Evolutionary conservation across 2,329 filamentous ascomycete genomes (phyloP).

Genomic region (Fusarium proliferatum): DNA sequence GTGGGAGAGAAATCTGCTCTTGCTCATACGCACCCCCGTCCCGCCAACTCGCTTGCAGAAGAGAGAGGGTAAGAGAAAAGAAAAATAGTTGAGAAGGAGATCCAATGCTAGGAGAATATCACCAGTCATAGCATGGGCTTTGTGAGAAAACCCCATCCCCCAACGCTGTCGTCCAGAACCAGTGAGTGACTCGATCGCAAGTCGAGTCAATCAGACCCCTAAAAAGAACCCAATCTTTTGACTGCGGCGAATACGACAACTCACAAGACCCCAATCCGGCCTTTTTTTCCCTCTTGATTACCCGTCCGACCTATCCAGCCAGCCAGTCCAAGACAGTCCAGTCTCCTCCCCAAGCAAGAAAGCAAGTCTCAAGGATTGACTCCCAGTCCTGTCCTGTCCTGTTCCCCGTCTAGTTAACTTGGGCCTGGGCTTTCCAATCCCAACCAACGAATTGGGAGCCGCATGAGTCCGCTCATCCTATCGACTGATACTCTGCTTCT

Average conservation of each 20-base stretch:
- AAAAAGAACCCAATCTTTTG: conserved; percentile 18
- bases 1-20: conserved; percentile 33
- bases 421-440: conserved; percentile 34
- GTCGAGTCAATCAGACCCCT: conserved; percentile 25
- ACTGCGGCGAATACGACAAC: conserved; percentile 38
- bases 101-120: conserved; percentile 20
- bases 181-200: conserved; percentile 21
- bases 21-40: conserved; percentile 16
- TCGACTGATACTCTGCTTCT: conserved; percentile 42
- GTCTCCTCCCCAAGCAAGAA: conserved; percentile 7
- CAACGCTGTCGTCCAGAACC: conserved; percentile 18
- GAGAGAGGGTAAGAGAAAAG: conserved; percentile 2
- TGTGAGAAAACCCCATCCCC: conserved; percentile 22
- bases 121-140: conserved; percentile 12
- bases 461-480: conserved; percentile 42
- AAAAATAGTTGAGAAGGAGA: conserved; percentile 11
- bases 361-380: conserved; percentile 35
- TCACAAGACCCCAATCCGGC: conserved; percentile 25
- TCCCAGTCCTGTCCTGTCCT: conserved; percentile 35
- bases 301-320: not conserved
- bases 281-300: conserved; percentile 16
- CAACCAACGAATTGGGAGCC: conserved; percentile 46
- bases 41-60: conserved; percentile 28
- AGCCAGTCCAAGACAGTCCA: not conserved
- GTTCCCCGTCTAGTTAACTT: conserved; percentile 32